Percentiles rank a stretch among this genome's conserved stretches.
These are phyloP conservation scores for Aspergillus homomorphus DNA, from an alignment of 495 filamentous ascomycete genomes.

Conservation along the genomic window DNA sequence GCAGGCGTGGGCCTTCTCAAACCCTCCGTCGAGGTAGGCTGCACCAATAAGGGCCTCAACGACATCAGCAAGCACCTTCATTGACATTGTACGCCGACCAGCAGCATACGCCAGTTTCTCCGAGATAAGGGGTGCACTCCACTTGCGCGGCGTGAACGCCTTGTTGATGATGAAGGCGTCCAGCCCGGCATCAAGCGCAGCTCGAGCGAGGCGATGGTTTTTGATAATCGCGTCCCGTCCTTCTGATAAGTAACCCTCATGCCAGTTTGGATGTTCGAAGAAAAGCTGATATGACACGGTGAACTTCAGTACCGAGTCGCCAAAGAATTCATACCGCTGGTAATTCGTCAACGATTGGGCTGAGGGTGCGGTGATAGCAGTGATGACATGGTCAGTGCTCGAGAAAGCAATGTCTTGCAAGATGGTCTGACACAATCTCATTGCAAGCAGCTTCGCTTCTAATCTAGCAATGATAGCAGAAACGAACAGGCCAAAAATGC, in stretches of 20 bases:
- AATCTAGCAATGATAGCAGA: slow-evolving; percentile 72
- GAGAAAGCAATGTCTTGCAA: slow-evolving; percentile 54
- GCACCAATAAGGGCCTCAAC: slow-evolving; percentile 84
- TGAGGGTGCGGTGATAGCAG: slow-evolving; percentile 67
- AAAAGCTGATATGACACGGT: slow-evolving; percentile 64
- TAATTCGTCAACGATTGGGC: slow-evolving; percentile 66
- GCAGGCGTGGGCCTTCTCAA: slow-evolving; percentile 57
- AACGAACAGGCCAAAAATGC: slow-evolving; percentile 66
- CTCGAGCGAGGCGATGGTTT: slow-evolving; percentile 64
- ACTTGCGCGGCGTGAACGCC: slow-evolving; percentile 65
- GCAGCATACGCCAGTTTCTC: slow-evolving; percentile 26
- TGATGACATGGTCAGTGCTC: slow-evolving; percentile 58
- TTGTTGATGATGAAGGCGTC: slow-evolving; percentile 72
- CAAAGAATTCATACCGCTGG: slow-evolving; percentile 85
- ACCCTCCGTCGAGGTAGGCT: slow-evolving; percentile 67
- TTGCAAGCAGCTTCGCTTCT: slow-evolving; percentile 61
- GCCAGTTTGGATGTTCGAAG: slow-evolving; percentile 64
- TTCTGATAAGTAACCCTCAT: slow-evolving; percentile 73
- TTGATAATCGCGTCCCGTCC: slow-evolving; percentile 68
- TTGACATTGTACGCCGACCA: slow-evolving; percentile 51
- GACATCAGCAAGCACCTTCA: slow-evolving; percentile 85
- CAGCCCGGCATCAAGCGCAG: slow-evolving; percentile 60
- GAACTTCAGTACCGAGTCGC: slow-evolving; percentile 83
- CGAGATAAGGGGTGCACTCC: slow-evolving; percentile 63
- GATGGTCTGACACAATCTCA: slow-evolving; percentile 57